These are phyloP conservation scores for Ceratocystis diversiconidia DNA, from an alignment of 2,329 filamentous ascomycete genomes.

Conservation along the genomic window DNA sequence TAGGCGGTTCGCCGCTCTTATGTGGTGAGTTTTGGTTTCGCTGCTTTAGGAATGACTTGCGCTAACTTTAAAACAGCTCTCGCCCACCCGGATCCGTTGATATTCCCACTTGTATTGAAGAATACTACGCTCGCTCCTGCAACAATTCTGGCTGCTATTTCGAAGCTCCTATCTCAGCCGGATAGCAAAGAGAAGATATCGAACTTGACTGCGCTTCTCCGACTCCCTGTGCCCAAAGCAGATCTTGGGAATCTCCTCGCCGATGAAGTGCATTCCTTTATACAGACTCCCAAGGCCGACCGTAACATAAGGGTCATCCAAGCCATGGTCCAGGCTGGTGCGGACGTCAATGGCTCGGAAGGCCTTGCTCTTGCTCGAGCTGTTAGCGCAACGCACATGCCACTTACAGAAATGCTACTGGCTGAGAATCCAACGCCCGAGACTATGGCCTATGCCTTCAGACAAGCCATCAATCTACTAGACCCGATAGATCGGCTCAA, in stretches of 20 bases:
- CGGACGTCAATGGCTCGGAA: conserved; percentile 40
- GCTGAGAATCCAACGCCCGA: conserved; percentile 27
- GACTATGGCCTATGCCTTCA: conserved; percentile 37
- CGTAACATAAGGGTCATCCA: conserved; percentile 33
- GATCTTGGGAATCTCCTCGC: conserved; percentile 34
- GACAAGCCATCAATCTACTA: conserved; percentile 36
- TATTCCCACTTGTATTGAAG: conserved; percentile 35
- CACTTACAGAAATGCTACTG: conserved; percentile 37
- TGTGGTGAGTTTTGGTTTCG: conserved; percentile 22
- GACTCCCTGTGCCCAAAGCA: conserved; percentile 28
- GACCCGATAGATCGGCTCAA: conserved; percentile 38
- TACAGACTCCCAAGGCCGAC: conserved; percentile 27
- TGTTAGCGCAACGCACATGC: conserved; percentile 32
- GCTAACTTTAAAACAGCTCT: conserved; percentile 25
- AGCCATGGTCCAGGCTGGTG: conserved; percentile 36
- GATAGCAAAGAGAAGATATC: conserved; percentile 33
- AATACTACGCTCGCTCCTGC: conserved; percentile 32
- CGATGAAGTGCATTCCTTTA: conserved; percentile 35
- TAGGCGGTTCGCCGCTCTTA: conserved; percentile 31
- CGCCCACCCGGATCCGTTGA: conserved; percentile 31
- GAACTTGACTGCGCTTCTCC: conserved; percentile 37
- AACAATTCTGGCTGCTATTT: conserved; percentile 32
- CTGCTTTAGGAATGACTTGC: conserved; percentile 12
- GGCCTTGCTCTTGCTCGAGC: conserved; percentile 38
- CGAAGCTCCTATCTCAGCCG: conserved; percentile 30